phyloP scores from a whole-genome alignment of 345 rosid species.

The Microthlaspi erraticum region DNA sequence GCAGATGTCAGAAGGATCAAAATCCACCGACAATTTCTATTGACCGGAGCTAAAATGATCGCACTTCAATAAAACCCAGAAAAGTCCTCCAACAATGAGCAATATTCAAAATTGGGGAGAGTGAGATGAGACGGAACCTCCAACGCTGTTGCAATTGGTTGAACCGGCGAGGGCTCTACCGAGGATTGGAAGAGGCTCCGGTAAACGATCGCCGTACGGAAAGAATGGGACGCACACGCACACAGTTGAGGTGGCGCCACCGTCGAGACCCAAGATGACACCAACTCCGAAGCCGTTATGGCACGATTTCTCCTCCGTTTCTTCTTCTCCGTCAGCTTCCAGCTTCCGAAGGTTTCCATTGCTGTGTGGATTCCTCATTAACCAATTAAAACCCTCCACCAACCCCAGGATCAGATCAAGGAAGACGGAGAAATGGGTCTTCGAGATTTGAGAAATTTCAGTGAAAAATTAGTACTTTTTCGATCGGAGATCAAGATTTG shows the following conservation, averaged over 20 bases:
- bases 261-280: slow-evolving; percentile 46
- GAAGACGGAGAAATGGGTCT: slow-evolving; percentile 30
- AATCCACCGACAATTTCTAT: background rate
- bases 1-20: slow-evolving; percentile 5
- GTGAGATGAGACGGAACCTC: slow-evolving; percentile 36
- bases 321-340: background rate
- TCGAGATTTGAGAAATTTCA: slow-evolving; percentile 7
- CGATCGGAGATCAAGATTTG: slow-evolving; percentile 19
- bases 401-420: slow-evolving; percentile 43
- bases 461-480: slow-evolving; percentile 17
- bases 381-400: background rate
- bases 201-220: slow-evolving; percentile 22
- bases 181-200: slow-evolving; percentile 45
- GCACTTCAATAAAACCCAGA: background rate
- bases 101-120: slow-evolving; percentile 1
- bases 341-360: slow-evolving; percentile 29
- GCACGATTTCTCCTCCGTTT: background rate
- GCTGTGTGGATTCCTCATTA: slow-evolving; percentile 39
- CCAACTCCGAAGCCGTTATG: slow-evolving; percentile 40
- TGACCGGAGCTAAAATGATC: background rate
- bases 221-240: slow-evolving; percentile 47
- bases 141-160: slow-evolving; percentile 49
- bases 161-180: slow-evolving; percentile 45
- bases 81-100: background rate
- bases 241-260: slow-evolving; percentile 50